These are phyloP conservation scores for Hypoxylon rickii DNA, from an alignment of 495 filamentous ascomycete species.

Conservation along the genomic window DNA sequence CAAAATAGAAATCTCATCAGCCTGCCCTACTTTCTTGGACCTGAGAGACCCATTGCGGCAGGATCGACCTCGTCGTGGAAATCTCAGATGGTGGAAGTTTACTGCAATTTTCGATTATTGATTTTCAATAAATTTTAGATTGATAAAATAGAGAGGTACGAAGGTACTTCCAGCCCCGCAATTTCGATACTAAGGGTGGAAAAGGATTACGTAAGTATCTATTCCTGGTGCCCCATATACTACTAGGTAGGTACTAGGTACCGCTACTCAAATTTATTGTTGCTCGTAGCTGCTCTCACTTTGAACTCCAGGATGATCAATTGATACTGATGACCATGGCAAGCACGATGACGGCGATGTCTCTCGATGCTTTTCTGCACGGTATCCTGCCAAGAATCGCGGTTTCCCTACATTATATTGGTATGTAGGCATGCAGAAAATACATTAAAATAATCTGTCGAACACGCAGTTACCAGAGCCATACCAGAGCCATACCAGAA, in stretches of 20 bases:
- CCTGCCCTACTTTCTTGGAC: constrained; percentile 65
- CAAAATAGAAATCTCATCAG: neutral
- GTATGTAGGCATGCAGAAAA: no score
- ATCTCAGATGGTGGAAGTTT: constrained; percentile 6
- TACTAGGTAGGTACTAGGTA: neutral
- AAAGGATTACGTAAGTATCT: no score
- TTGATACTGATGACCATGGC: neutral
- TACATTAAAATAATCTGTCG: no score
- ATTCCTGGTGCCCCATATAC: no score
- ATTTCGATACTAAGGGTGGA: no score
- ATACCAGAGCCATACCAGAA: no score
- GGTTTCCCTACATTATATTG: no score
- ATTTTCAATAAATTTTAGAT: constrained; percentile 20
- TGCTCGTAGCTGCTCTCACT: neutral
- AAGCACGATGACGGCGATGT: constrained; percentile 3
- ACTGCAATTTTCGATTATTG: constrained; percentile 2
- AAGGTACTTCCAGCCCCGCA: neutral
- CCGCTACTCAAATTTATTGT: neutral
- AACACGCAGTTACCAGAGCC: no score
- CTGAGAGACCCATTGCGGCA: constrained; percentile 72
- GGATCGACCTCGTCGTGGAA: constrained; percentile 4
- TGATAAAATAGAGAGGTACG: constrained; percentile 8
- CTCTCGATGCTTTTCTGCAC: no score
- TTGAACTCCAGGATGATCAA: no score
- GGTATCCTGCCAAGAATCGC: no score